Evolutionary conservation across 495 filamentous ascomycete species (phyloP).

Genomic region (Aspergillus wentii): DNA sequence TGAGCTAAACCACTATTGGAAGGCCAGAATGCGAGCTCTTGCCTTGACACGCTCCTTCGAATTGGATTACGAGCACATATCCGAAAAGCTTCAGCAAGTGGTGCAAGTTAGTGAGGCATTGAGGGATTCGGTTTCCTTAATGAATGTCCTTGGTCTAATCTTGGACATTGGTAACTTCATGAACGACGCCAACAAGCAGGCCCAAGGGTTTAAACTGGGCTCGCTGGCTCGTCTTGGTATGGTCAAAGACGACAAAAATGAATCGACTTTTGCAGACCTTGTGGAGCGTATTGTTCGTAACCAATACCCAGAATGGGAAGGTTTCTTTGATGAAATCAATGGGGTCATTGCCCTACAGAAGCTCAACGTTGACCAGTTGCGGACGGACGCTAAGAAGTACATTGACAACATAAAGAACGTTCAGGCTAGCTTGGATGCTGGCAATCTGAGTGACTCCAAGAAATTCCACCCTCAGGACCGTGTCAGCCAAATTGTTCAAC

Average conservation of each 20-base stretch:
- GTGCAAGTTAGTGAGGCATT: conserved; percentile 83
- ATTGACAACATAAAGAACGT: conserved; percentile 93
- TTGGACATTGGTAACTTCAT: conserved; percentile 98
- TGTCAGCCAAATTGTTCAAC: conserved; percentile 83
- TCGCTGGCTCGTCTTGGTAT: conserved; percentile 92
- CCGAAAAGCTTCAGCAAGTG: conserved; percentile 72
- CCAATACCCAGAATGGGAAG: conserved; percentile 94
- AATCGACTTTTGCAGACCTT: conserved; percentile 90
- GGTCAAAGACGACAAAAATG: conserved; percentile 99
- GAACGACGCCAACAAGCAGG: conserved; percentile 99
- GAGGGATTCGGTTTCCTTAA: conserved; percentile 82
- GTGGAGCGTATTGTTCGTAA: conserved; percentile 96
- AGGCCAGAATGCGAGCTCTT: conserved; percentile 89
- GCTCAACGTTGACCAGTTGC: conserved; percentile 89
- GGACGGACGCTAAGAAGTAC: conserved; percentile 85
- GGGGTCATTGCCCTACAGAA: conserved; percentile 83
- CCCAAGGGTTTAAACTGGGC: conserved; percentile 93
- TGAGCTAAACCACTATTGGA: conserved; percentile 98
- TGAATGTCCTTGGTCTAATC: conserved; percentile 94
- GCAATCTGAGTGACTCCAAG: conserved; percentile 92
- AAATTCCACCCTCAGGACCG: conserved; percentile 98
- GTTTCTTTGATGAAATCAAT: conserved; percentile 77
- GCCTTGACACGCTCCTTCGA: conserved; percentile 81
- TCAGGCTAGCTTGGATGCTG: conserved; percentile 83
- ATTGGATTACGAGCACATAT: conserved; percentile 85